phyloP scores from a whole-genome alignment of 495 filamentous ascomycete species.

The Neurospora intermedia region DNA sequence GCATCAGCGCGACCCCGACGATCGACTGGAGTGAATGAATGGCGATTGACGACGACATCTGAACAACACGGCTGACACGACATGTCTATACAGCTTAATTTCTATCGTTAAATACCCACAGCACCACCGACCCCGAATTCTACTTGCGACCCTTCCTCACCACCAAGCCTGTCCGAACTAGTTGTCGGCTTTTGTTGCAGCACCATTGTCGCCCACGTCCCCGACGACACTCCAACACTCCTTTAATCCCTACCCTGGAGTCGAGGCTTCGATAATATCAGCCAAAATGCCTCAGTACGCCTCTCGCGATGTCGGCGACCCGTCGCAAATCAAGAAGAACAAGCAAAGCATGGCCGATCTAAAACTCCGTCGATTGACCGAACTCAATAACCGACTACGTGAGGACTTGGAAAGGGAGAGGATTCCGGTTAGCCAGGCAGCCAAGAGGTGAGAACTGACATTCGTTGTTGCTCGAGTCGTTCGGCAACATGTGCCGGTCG shows the following conservation, averaged over 20 bases:
- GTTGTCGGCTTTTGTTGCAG: slow-evolving; percentile 6
- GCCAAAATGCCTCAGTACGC: slow-evolving; percentile 44
- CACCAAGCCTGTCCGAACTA: slow-evolving; percentile 10
- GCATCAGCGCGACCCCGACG: background rate
- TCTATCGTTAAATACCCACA: slow-evolving; percentile 5
- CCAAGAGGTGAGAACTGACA: slow-evolving; percentile 62
- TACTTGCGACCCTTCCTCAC: slow-evolving; percentile 10
- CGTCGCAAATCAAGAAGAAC: slow-evolving; percentile 76
- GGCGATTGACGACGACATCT: background rate
- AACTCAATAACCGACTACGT: slow-evolving; percentile 86
- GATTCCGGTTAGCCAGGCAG: slow-evolving; percentile 88
- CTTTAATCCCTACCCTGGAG: slow-evolving; percentile 6
- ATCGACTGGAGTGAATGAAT: background rate
- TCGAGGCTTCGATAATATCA: slow-evolving; percentile 11
- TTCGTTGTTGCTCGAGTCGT: background rate
- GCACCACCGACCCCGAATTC: slow-evolving; percentile 9
- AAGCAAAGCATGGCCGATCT: slow-evolving; percentile 99
- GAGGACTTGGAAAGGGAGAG: slow-evolving; percentile 92
- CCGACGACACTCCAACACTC: slow-evolving; percentile 5
- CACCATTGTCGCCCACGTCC: slow-evolving; percentile 15
- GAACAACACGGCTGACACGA: slow-evolving; percentile 14
- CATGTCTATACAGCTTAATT: slow-evolving; percentile 12
- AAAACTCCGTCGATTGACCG: slow-evolving; percentile 88
- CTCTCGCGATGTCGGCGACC: slow-evolving; percentile 48
- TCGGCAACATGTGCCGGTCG: background rate